Conservation (phyloP, 164 flowering plant species). For the Vitis vinifera region DNA sequence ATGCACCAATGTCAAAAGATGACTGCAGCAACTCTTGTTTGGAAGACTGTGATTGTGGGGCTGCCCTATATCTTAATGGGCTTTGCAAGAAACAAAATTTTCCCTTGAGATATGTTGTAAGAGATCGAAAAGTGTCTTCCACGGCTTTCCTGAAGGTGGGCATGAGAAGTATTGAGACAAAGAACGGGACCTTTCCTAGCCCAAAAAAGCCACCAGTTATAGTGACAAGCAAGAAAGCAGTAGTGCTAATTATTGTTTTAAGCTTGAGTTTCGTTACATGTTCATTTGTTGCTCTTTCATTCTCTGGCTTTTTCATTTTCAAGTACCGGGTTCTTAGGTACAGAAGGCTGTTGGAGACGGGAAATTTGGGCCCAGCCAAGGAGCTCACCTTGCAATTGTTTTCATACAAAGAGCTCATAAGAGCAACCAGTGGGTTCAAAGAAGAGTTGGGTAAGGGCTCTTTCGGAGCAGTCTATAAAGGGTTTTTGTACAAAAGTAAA, state of each 20-base stretch:
- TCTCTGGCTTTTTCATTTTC: background rate
- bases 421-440: conserved; percentile 19
- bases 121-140: background rate
- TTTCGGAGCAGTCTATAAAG: conserved; percentile 30
- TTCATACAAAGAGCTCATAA: conserved; percentile 20
- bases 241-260: background rate
- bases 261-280: background rate
- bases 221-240: background rate
- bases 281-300: background rate
- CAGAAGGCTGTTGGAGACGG: conserved; percentile 1
- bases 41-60: conserved; percentile 21
- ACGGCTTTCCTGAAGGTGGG: conserved; percentile 18
- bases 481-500: conserved; percentile 1
- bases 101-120: conserved; percentile 24
- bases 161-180: background rate
- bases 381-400: conserved; percentile 5
- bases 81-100: conserved; percentile 23
- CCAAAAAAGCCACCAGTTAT: background rate
- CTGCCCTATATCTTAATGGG: conserved; percentile 2
- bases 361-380: conserved; percentile 1
- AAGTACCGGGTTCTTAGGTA: background rate
- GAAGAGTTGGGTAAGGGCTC: conserved; percentile 29
- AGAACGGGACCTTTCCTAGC: too few species aligned
- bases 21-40: conserved; percentile 15
- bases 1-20: background rate